Percentiles rank a stretch among this genome's conserved stretches.
Evolutionary conservation across 305 asterid genomes (phyloP).

Genomic region (Rubia occidens): DNA sequence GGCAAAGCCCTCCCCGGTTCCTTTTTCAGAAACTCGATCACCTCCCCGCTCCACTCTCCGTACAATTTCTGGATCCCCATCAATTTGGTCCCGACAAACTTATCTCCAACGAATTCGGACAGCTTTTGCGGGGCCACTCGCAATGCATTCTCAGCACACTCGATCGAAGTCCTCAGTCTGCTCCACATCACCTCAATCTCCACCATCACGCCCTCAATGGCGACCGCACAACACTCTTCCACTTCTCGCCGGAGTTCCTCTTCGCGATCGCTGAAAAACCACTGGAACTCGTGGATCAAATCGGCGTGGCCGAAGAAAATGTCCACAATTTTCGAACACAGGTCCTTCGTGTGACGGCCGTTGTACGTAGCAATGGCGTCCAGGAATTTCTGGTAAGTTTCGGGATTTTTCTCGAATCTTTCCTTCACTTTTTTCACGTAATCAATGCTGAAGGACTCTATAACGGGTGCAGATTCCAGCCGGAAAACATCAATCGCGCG

Average conservation of each 20-base stretch:
- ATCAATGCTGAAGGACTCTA: neutral
- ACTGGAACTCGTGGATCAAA: neutral
- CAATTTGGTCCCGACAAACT: neutral
- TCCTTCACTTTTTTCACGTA: neutral
- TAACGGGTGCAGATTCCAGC: neutral
- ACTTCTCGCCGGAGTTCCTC: neutral
- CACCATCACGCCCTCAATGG: neutral
- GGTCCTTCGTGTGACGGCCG: neutral
- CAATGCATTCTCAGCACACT: neutral
- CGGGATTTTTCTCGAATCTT: neutral
- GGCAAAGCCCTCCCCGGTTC: neutral
- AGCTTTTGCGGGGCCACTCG: neutral
- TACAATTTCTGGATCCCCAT: neutral
- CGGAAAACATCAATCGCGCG: neutral
- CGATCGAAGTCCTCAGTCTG: slow-evolving; percentile 2
- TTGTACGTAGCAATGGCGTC: neutral
- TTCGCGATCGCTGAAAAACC: neutral
- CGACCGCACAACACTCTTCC: neutral
- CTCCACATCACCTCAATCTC: neutral
- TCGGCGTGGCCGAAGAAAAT: neutral
- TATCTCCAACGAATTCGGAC: neutral
- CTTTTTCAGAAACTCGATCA: neutral
- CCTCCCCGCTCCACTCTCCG: neutral
- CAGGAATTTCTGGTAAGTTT: neutral
- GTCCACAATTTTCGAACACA: neutral